phyloP scores from a whole-genome alignment of 2,329 filamentous ascomycete species.

The Aspergillus fumigatus region DNA sequence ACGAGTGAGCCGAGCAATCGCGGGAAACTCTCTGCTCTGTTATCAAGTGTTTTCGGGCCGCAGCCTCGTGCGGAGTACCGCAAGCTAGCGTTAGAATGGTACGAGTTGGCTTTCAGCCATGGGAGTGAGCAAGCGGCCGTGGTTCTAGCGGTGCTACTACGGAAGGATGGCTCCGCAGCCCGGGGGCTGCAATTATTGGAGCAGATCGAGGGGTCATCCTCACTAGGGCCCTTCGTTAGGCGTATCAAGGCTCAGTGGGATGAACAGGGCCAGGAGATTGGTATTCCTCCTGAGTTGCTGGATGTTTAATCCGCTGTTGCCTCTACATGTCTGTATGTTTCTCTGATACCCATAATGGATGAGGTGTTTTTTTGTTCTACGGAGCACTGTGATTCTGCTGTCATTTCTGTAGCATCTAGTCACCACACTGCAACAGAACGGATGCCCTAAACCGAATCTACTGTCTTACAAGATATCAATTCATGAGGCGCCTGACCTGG shows the following conservation, averaged over 20 bases:
- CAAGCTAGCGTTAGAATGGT: constrained; percentile 32
- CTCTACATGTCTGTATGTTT: not conserved
- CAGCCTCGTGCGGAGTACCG: constrained; percentile 21
- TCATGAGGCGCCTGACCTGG: too few relatives aligned
- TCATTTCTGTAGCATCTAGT: not conserved
- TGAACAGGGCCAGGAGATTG: constrained; percentile 12
- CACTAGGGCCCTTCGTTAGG: constrained; percentile 5
- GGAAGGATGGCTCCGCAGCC: constrained; percentile 19
- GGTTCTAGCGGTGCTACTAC: constrained; percentile 25
- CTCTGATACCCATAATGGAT: not conserved
- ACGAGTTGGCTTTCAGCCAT: constrained; percentile 21
- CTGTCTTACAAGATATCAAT: too few relatives aligned
- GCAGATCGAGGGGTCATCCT: constrained; percentile 7
- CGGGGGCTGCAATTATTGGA: constrained; percentile 15
- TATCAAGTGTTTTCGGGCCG: constrained; percentile 14
- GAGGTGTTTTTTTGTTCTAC: not conserved
- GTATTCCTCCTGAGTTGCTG: constrained; percentile 16
- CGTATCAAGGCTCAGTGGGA: constrained; percentile 21
- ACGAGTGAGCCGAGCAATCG: not conserved
- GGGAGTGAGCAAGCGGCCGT: constrained; percentile 20
- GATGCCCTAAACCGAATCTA: too few relatives aligned
- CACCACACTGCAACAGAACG: too few relatives aligned
- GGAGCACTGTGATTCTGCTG: not conserved
- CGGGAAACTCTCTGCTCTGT: not conserved
- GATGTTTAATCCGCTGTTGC: constrained; percentile 13